Percentiles rank a stretch among this genome's conserved stretches.
Evolutionary conservation across 2,329 filamentous ascomycete species (phyloP).

Genomic region (Xylaria multiplex): DNA sequence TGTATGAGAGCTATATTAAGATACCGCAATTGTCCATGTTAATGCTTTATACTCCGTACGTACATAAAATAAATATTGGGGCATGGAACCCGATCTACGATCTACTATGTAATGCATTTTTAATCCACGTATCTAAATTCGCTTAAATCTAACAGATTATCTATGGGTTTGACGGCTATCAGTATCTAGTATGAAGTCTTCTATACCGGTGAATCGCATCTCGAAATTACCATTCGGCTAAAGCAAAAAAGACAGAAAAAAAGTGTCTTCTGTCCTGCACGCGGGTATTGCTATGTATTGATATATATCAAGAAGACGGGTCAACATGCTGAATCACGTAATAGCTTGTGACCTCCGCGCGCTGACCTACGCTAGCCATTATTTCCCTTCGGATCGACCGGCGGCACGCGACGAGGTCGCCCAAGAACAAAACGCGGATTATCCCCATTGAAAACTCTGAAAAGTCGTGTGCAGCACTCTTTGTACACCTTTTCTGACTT

Average conservation of each 20-base stretch:
- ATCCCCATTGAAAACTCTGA: constrained; percentile 53
- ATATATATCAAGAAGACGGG: background rate
- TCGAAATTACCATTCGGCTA: too few species aligned
- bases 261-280: background rate
- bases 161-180: background rate
- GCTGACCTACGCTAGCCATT: constrained; percentile 4
- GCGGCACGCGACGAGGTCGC: constrained; percentile 38
- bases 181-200: background rate
- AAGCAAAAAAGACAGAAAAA: background rate
- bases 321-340: background rate
- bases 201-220: background rate
- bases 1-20: too few species aligned
- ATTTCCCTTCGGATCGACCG: background rate
- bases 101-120: background rate
- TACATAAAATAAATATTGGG: too few species aligned
- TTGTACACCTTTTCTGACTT: constrained; percentile 64
- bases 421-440: constrained; percentile 32
- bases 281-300: background rate
- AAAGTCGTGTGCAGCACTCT: constrained; percentile 63
- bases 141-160: background rate
- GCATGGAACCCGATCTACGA: background rate
- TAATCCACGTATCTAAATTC: background rate
- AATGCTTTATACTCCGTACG: too few species aligned
- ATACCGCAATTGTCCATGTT: too few species aligned
- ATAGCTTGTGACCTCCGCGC: background rate